phyloP scores from a whole-genome alignment of 257 asterid species.

The Primulina huaijiensis region DNA sequence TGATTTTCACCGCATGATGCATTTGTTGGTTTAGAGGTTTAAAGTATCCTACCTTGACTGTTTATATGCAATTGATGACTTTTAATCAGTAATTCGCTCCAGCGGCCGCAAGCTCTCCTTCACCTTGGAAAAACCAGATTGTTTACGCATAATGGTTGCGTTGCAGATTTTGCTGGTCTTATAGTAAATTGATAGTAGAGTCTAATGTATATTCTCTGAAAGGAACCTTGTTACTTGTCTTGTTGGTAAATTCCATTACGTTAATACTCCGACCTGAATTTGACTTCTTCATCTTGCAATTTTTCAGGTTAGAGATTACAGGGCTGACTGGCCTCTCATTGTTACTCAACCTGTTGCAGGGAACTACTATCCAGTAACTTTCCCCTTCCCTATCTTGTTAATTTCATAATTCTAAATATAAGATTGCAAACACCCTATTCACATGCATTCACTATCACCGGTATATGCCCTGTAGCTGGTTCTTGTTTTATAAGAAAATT shows the following conservation, averaged over 20 bases:
- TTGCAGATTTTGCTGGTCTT: not conserved
- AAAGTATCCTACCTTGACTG: not conserved
- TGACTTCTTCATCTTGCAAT: slow-evolving; percentile 17
- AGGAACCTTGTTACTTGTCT: not conserved
- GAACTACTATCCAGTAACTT: slow-evolving; percentile 80
- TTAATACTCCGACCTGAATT: not conserved
- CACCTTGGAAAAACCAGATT: not conserved
- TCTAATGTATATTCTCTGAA: not conserved
- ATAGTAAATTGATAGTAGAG: not conserved
- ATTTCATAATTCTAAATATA: not conserved
- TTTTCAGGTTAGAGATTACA: slow-evolving; percentile 71
- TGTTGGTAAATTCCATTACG: not conserved
- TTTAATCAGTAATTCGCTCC: not conserved
- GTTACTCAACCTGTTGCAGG: slow-evolving; percentile 94
- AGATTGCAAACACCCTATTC: not conserved
- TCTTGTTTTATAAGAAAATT: no score
- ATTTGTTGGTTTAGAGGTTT: not conserved
- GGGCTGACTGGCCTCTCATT: slow-evolving; percentile 75
- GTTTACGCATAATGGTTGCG: not conserved
- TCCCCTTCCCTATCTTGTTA: slow-evolving; percentile 19
- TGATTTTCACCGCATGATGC: not conserved
- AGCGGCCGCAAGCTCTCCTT: not conserved
- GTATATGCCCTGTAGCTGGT: not conserved
- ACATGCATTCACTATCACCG: slow-evolving; percentile 1
- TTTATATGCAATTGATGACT: not conserved